Base-by-base conservation (phyloP, 139 green algal species). In the Edaphochlamys debaryana region DNA sequence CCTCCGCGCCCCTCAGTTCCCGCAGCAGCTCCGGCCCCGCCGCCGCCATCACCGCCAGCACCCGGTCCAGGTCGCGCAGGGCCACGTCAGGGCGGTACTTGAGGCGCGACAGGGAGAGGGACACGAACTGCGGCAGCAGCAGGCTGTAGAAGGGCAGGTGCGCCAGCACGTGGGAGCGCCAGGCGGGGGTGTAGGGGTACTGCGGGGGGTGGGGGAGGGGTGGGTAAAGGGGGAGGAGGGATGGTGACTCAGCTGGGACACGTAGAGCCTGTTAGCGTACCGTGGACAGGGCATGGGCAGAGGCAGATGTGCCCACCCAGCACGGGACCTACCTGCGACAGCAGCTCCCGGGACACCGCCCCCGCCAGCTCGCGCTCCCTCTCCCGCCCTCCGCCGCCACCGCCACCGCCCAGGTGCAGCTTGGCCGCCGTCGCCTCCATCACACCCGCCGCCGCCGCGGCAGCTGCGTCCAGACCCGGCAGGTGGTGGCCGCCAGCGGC, bases 101-200 rank as follows among this genome's bases (percentile, higher is more conserved):
- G 27, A 84, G 50, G 25, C 78, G 37, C 27, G 48, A 69, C 13
- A 77, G 66, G 3, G 66, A 69, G 15, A 84, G 66, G 48, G 48
- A 68, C 11, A 48, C 78, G 48, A 84, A 84, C 30, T 68, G 50
- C n/a, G 94, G 94, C 62, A 98, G 60, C 75, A 98, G 92, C 32
- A 88, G 30, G 22, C 79, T 75, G 89, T 96, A 97, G 89, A 97
- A 96, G 67, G 94, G 94, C 67, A 97, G 85, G 91, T 95, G 92
- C 29, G 90, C 75, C 52, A 95, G 85, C 82, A 98, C 93, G 72
- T 96, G 91, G 34, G 67, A 29, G 36, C 92, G 90, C 94, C 94
- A 98, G 68, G 91, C 89, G 0, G 86, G 74, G 2, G 60, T 84
- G 85, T 95, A 92, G n/a, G 64, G 73, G 63, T 82, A 73, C 76